phyloP scores from a whole-genome alignment of 2,329 filamentous ascomycete genomes.

The Fusarium subglutinans region DNA sequence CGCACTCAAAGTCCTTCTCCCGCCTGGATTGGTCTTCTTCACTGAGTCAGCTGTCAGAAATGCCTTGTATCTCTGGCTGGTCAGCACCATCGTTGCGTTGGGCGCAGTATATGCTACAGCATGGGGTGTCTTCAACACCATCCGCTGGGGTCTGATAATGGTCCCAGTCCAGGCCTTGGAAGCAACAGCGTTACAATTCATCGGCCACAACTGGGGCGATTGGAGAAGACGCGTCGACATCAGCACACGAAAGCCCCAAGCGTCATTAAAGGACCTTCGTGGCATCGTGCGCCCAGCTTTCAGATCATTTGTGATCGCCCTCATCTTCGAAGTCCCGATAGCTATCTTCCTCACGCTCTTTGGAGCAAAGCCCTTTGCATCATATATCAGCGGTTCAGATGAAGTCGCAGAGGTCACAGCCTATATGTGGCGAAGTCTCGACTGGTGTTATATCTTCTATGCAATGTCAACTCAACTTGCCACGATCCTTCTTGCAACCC shows the following conservation, averaged over 20 bases:
- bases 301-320: conserved; percentile 60
- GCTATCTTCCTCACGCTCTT: conserved; percentile 69
- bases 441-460: conserved; percentile 77
- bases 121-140: conserved; percentile 79
- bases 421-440: conserved; percentile 71
- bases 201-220: conserved; percentile 72
- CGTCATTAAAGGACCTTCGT: conserved; percentile 31
- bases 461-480: conserved; percentile 72
- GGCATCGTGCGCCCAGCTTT: conserved; percentile 62
- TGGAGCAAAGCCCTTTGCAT: conserved; percentile 68
- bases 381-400: conserved; percentile 66
- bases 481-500: conserved; percentile 69
- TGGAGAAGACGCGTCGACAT: conserved; percentile 50
- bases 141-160: conserved; percentile 79
- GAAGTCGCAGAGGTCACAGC: conserved; percentile 68
- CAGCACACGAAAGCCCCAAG: conserved; percentile 26
- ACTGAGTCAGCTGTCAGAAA: conserved; percentile 74
- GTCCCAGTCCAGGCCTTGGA: conserved; percentile 75
- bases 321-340: conserved; percentile 68
- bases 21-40: conserved; percentile 69
- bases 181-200: conserved; percentile 70
- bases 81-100: conserved; percentile 70
- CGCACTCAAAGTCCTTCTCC: conserved; percentile 60
- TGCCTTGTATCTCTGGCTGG: conserved; percentile 75
- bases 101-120: conserved; percentile 74